These are phyloP conservation scores for Zhuliangozyma parablackwelliae DNA, from an alignment of 1,139 yeast species.

Conservation along the genomic window DNA sequence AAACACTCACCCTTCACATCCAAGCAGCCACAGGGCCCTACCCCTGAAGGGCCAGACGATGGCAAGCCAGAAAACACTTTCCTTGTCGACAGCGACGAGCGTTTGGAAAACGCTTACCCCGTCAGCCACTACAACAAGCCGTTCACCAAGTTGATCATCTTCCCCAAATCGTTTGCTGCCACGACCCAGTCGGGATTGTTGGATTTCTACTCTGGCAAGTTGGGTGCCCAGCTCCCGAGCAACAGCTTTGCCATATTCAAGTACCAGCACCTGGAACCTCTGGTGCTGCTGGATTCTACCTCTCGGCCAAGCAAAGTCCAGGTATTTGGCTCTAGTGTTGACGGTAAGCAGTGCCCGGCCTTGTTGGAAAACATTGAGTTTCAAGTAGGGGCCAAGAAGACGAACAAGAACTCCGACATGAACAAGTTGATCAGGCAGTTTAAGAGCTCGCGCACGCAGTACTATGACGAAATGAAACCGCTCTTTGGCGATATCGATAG, in stretches of 20 bases:
- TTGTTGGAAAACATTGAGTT: too few species aligned
- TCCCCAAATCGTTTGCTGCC: background rate
- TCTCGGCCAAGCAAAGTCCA: background rate
- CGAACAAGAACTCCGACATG: conserved; percentile 8
- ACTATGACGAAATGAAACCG: conserved; percentile 15
- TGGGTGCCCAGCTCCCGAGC: background rate
- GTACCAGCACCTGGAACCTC: background rate
- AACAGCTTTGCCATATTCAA: background rate
- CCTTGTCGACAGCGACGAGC: too few species aligned
- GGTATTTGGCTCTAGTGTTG: conserved; percentile 1
- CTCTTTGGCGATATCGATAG: conserved; percentile 16
- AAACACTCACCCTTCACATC: too few species aligned
- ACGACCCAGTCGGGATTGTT: background rate
- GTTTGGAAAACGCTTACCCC: background rate
- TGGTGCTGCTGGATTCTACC: too few species aligned
- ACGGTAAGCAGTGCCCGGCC: background rate
- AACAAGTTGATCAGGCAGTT: conserved; percentile 10
- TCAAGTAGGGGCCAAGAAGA: background rate
- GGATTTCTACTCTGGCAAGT: background rate
- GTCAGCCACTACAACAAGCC: background rate
- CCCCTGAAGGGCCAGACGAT: too few species aligned
- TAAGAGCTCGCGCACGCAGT: conserved; percentile 4
- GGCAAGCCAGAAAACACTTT: too few species aligned
- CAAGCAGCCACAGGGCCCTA: too few species aligned
- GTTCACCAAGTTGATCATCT: background rate